phyloP scores from a whole-genome alignment of 495 filamentous ascomycete species.

The Penicillium silybi region DNA sequence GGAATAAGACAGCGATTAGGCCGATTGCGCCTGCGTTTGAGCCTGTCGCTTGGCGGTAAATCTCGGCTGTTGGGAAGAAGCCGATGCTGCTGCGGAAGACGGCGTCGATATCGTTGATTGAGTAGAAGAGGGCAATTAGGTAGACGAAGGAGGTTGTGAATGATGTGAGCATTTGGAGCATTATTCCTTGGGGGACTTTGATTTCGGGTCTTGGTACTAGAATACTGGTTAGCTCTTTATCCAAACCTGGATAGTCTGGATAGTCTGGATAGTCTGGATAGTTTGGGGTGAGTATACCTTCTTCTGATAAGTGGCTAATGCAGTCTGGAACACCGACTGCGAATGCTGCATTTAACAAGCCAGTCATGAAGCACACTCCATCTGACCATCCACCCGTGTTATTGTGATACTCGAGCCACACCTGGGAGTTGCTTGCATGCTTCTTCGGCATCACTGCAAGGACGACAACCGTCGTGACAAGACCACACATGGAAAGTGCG shows the following conservation, averaged over 20 bases:
- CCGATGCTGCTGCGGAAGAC: constrained; percentile 50
- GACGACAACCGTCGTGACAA: constrained; percentile 64
- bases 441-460: constrained; percentile 64
- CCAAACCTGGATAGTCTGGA: background rate
- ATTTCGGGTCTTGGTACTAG: constrained; percentile 23
- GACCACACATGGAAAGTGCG: constrained; percentile 59
- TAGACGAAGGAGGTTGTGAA: constrained; percentile 47
- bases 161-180: constrained; percentile 54
- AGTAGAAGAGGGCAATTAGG: constrained; percentile 50
- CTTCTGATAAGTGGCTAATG: constrained; percentile 71
- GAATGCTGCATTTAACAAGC: constrained; percentile 74
- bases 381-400: constrained; percentile 59
- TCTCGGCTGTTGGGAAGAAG: constrained; percentile 65
- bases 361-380: constrained; percentile 67
- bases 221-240: background rate
- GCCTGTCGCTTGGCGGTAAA: constrained; percentile 71
- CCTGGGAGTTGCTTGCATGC: constrained; percentile 54
- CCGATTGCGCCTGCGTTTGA: constrained; percentile 54
- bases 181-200: constrained; percentile 44
- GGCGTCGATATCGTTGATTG: constrained; percentile 57
- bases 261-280: background rate
- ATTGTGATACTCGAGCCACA: constrained; percentile 61
- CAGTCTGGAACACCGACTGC: constrained; percentile 70
- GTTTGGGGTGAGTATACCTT: constrained; percentile 37
- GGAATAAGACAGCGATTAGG: constrained; percentile 50